These are phyloP conservation scores for Rhytidhysteron rufulum DNA, from an alignment of 2,329 filamentous ascomycete genomes.

Conservation along the genomic window DNA sequence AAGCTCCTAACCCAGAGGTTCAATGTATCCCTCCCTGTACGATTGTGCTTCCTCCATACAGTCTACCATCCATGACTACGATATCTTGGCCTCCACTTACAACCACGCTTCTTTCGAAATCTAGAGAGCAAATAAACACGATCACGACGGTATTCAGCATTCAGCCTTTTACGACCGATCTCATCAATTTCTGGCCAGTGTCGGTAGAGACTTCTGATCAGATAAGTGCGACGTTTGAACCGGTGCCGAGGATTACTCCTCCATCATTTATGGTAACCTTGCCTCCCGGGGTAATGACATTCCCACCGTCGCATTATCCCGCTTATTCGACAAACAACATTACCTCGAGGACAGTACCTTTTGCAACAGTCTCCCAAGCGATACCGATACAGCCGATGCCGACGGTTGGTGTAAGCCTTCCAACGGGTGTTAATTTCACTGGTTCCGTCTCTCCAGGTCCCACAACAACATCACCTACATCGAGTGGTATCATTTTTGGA, in stretches of 20 bases:
- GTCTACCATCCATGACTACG: constrained; percentile 1
- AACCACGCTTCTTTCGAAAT: constrained; percentile 1
- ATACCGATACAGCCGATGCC: not conserved
- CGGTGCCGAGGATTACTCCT: constrained; percentile 2
- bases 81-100: constrained; percentile 2
- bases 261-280: constrained; percentile 1
- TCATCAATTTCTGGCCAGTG: constrained; percentile 8
- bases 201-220: constrained; percentile 1
- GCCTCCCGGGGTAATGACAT: constrained; percentile 2
- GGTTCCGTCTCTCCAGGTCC: not conserved
- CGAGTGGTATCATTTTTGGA: not conserved
- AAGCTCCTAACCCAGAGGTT: not conserved
- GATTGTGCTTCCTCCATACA: constrained; percentile 1
- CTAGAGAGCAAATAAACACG: not conserved
- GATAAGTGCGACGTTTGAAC: constrained; percentile 1
- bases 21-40: constrained; percentile 1
- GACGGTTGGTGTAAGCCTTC: not conserved
- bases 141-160: constrained; percentile 3
- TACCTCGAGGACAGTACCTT: not conserved
- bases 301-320: constrained; percentile 1
- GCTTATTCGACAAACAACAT: not conserved
- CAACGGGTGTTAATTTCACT: not conserved
- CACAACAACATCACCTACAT: too few relatives aligned
- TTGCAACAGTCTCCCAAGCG: not conserved
- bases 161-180: constrained; percentile 5